Evolutionary conservation across 75 land plant species (phyloP), one percentile per base, ranked within the genome.

Genomic region (Isoetes taiwanensis): DNA sequence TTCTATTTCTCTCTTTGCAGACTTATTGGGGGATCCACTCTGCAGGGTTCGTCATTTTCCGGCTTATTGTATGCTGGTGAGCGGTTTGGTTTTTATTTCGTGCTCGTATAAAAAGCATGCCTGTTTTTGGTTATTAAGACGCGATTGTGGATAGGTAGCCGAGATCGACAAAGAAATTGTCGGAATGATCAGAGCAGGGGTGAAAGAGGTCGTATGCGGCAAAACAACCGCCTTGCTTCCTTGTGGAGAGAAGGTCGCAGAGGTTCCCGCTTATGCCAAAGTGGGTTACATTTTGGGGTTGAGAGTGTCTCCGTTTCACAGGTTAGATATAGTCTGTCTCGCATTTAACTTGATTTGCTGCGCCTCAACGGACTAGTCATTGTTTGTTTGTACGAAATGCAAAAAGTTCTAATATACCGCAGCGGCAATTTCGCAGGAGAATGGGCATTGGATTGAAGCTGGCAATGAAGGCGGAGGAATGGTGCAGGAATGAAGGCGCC

Each of bases 41-140:
- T 75, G 78, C 63, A 59, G 98, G 27, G 76, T 91, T 43, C 89
- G 98, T 56, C 75, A 83, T 53, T 81, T 76, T 38, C 95, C 98
- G 9, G 68, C 69, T 40, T 81, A 57, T 48, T 62, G 68, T 59
- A 91, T 91, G 98, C 78, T 91, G 75, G 97, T 91, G 68, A 17
- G 28, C 32, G 14, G 32, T 29, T 12, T 9, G 2, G 9, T 3
- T 9, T 8, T 33, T 34, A 6, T 30, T 3, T 10, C 16, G 26
- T 2, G 2, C 3, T 10, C 42, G 56, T 24, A 8, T 3, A 11
- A 16, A 3, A 3, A 3, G 30, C 30, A 3, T 24, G 56, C 8
- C 29, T 21, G 8, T 28, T 28, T 14, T 21, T 54, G 30, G 2
- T 3, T 21, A 14, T 24, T 54, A 27, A 16, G 9, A 14, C 14